Evolutionary conservation across 192 early-diverging fungal genomes (phyloP).

Genomic region (Backusella psychrophila): DNA sequence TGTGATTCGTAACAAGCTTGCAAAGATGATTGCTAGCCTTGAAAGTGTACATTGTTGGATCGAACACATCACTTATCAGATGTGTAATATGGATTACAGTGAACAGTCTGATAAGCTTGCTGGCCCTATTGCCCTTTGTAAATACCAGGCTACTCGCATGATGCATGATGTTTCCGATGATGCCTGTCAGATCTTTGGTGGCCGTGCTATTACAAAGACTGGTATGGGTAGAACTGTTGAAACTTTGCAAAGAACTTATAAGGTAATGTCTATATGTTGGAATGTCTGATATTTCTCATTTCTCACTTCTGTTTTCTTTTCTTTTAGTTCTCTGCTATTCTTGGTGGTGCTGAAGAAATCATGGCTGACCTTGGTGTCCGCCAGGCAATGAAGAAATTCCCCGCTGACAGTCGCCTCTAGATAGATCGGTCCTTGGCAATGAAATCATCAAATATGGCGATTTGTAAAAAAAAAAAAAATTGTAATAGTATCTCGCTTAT

Average conservation of each 20-base stretch:
- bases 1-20: slow-evolving; percentile 69
- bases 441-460: too few relatives aligned
- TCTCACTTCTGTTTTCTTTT: neutral
- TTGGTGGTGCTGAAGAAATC: slow-evolving; percentile 49
- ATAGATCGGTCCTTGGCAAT: neutral
- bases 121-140: slow-evolving; percentile 66
- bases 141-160: slow-evolving; percentile 55
- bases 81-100: slow-evolving; percentile 64
- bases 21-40: slow-evolving; percentile 45
- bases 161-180: slow-evolving; percentile 60
- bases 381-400: slow-evolving; percentile 50
- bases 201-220: slow-evolving; percentile 66
- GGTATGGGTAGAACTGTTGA: slow-evolving; percentile 72
- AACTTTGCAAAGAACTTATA: slow-evolving; percentile 62
- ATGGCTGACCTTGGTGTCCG: slow-evolving; percentile 64
- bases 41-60: slow-evolving; percentile 55
- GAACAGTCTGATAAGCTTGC: slow-evolving; percentile 61
- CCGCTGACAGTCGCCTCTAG: slow-evolving; percentile 17
- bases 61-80: slow-evolving; percentile 66
- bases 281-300: neutral
- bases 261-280: slow-evolving; percentile 10
- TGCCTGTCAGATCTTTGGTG: slow-evolving; percentile 73
- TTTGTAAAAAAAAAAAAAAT: too few relatives aligned
- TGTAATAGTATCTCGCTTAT: too few relatives aligned
- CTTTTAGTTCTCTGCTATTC: slow-evolving; percentile 31